Percentiles rank a stretch among this genome's conserved stretches.
Evolutionary conservation across 176 grass and related monocot genomes (phyloP).

Genomic region (Juncus inflexus): DNA sequence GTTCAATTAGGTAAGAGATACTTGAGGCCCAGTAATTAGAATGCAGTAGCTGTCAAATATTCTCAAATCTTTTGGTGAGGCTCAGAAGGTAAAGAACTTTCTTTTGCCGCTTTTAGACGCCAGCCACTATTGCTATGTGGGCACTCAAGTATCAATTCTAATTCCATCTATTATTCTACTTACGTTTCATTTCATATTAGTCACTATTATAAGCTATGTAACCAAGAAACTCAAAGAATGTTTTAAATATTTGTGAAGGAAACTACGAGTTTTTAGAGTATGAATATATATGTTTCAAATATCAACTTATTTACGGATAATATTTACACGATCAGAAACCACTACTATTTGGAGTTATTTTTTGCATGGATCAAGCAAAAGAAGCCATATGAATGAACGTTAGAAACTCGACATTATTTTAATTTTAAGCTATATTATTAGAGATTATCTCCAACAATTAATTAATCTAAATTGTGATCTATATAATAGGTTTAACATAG

Average conservation of each 20-base stretch:
- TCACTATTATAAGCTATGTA: too few species aligned
- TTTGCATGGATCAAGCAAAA: too few species aligned
- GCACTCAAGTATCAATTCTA: constrained; percentile 39
- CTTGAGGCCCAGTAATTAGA: constrained; percentile 18
- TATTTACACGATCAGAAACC: too few species aligned
- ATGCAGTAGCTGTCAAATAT: constrained; percentile 11
- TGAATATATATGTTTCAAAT: background rate
- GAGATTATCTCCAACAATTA: too few species aligned
- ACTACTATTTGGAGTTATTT: too few species aligned
- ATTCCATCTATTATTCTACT: constrained; percentile 13
- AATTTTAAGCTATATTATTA: too few species aligned
- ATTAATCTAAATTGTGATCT: too few species aligned
- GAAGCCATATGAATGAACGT: too few species aligned
- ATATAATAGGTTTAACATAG: too few species aligned
- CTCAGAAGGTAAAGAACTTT: constrained; percentile 24
- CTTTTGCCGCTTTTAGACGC: constrained; percentile 33
- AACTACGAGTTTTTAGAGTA: background rate
- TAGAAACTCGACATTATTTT: too few species aligned
- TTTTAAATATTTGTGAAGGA: background rate
- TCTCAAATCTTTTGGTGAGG: background rate
- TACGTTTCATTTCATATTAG: too few species aligned
- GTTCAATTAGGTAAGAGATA: constrained; percentile 4
- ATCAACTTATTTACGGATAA: too few species aligned
- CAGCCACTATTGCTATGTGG: constrained; percentile 19
- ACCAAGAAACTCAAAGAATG: background rate